These are phyloP conservation scores for Phytophthora brassicae DNA, from an alignment of 352 stramenopile species.

Conservation along the genomic window DNA sequence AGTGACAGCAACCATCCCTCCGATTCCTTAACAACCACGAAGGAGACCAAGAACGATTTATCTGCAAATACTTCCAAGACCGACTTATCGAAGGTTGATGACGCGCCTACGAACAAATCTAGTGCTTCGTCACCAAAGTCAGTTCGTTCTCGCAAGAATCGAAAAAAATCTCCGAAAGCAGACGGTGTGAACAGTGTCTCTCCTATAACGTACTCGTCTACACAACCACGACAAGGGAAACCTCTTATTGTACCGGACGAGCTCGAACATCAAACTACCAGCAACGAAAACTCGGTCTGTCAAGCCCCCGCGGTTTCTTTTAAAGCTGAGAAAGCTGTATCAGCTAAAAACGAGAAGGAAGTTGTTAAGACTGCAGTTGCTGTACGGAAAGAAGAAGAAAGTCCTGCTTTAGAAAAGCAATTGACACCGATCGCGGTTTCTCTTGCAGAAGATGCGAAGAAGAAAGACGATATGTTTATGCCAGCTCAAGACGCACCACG, in stretches of 20 bases:
- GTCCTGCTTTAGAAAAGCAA: neutral
- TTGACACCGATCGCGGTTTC: constrained; percentile 26
- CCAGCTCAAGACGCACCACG: constrained; percentile 9
- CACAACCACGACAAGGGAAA: constrained; percentile 11
- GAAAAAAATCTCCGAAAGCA: constrained; percentile 11
- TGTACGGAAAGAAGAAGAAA: neutral
- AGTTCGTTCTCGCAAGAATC: constrained; percentile 7
- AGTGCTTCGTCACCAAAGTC: constrained; percentile 8
- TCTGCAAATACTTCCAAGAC: neutral
- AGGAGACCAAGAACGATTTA: neutral
- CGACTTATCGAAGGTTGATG: neutral
- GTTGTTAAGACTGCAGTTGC: neutral
- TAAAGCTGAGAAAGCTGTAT: neutral
- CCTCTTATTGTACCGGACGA: constrained; percentile 9
- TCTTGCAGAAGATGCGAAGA: constrained; percentile 19
- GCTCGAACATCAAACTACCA: neutral
- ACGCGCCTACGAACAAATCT: neutral
- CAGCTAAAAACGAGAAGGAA: neutral
- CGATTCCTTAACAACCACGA: neutral
- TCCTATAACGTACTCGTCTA: neutral
- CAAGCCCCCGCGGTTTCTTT: neutral
- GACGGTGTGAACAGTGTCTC: constrained; percentile 6
- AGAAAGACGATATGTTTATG: constrained; percentile 27
- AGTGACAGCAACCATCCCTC: neutral
- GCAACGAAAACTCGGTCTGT: neutral